Conservation (phyloP, 441 rosid species). For the Adansonia madagascariensis region DNA sequence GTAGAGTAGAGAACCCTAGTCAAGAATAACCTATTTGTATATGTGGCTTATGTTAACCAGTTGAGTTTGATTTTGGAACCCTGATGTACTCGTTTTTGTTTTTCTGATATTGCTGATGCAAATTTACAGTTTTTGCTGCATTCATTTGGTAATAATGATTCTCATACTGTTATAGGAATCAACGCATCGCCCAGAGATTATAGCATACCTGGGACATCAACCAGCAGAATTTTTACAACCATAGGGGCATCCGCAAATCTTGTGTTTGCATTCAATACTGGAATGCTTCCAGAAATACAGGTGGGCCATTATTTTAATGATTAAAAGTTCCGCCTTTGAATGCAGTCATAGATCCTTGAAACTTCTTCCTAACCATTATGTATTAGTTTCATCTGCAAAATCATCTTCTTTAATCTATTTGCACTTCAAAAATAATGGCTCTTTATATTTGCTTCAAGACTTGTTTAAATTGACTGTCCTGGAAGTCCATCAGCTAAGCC, state of each 20-base stretch:
- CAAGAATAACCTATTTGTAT: background rate
- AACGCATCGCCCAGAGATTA: constrained; percentile 76
- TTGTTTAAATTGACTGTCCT: too few species aligned
- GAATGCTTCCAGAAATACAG: constrained; percentile 98
- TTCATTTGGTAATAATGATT: constrained; percentile 9
- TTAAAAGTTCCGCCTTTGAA: background rate
- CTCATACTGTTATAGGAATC: constrained; percentile 49
- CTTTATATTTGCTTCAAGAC: too few species aligned
- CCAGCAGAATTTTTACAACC: constrained; percentile 56
- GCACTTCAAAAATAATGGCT: background rate
- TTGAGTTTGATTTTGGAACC: background rate
- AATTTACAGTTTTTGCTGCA: constrained; percentile 3
- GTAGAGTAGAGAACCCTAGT: background rate
- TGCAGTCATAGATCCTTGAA: background rate
- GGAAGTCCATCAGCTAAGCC: too few species aligned
- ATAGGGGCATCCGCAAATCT: constrained; percentile 84
- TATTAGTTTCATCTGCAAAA: background rate
- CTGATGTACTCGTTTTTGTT: background rate
- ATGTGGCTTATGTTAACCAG: background rate
- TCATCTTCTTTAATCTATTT: background rate
- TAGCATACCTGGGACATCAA: constrained; percentile 55
- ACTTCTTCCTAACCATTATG: background rate
- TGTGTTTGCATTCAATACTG: constrained; percentile 87
- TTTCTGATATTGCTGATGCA: background rate
- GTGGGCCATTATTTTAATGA: constrained; percentile 36